Conservation (phyloP, 176 grass and related monocot genomes). For the Ampelocalamus luodianensis region DNA sequence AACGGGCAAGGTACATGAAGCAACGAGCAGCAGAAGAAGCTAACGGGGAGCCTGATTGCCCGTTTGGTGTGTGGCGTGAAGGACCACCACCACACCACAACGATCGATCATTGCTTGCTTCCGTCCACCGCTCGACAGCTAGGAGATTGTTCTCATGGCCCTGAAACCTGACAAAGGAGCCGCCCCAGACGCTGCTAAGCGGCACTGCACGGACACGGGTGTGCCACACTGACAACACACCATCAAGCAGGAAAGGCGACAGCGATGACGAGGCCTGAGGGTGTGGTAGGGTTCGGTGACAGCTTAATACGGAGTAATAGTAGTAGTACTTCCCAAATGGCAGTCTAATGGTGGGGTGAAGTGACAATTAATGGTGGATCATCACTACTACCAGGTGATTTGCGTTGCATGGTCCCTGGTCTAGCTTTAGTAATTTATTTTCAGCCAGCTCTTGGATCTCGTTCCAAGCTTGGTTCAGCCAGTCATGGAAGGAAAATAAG, state of each 20-base stretch:
- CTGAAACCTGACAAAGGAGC: conserved; percentile 33
- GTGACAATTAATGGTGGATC: background rate
- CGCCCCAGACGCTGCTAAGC: background rate
- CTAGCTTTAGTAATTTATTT: background rate
- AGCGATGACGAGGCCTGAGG: background rate
- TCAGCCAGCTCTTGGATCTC: too few species aligned
- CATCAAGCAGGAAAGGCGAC: conserved; percentile 23
- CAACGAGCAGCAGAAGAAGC: background rate
- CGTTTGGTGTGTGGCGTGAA: background rate
- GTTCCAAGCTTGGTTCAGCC: too few species aligned
- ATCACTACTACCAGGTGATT: background rate
- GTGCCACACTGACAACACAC: background rate
- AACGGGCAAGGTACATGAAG: conserved; percentile 2
- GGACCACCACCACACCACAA: conserved; percentile 21
- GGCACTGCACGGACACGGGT: conserved; percentile 42
- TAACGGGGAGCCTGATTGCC: background rate
- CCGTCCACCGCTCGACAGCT: conserved; percentile 52
- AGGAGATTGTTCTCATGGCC: conserved; percentile 6
- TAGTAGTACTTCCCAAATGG: background rate
- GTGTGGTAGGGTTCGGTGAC: background rate
- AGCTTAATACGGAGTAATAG: background rate
- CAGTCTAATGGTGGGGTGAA: too few species aligned
- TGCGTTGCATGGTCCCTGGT: background rate
- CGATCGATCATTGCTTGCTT: conserved; percentile 43
- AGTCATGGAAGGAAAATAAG: too few species aligned